Evolutionary conservation across 2,329 filamentous ascomycete genomes (phyloP), one percentile per base, ranked within the genome.

Genomic region (Cryphonectria nitschkei): DNA sequence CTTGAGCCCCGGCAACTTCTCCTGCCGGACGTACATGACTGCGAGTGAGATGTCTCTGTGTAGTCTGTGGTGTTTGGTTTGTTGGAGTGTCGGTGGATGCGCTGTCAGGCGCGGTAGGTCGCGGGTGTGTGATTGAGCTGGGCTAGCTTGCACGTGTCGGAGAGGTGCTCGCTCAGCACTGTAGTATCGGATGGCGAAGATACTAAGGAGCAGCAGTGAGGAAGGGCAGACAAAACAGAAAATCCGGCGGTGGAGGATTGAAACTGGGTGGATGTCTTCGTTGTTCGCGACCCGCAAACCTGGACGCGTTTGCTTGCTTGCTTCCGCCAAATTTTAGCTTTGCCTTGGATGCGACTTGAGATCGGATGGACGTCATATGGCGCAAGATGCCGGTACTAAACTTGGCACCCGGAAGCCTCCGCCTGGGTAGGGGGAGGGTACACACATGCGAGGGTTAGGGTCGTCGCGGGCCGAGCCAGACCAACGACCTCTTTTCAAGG

Each of bases 11-110:
- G 92, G 90, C 74, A 99, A 91, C 83, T 93, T 91, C 78, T 95
- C 90, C 82, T 97, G 93, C 75, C 96, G 93, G 73, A 99, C 94
- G 86, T 98, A 98, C 94, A 98, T 98, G 67, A 32, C 22, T 54
- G 58, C 43, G 22, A n/a, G 22, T 69, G 77, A 85, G 29, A 75
- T 58, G 65, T 63, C 37, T 34, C 29, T 39, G 54, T 41, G 65
- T 46, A 37, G 29, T 56, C 37, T 16, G 52, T 41, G 37, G 43
- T 43, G 22, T 7, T n/a, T 54, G n/a, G 19, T 19, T 52, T 32
- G 16, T 34, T 29, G 41, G 22, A 3, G 43, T 46, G 16, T 43
- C 5, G 41, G 13, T 16, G 41, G 13, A 5, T 11, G 41, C 11
- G 41, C 41, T 19, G 43, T 46, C 43, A 19, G 43, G 22, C 43